phyloP scores from a whole-genome alignment of 306 rosid genomes.

The Quercus robur region DNA sequence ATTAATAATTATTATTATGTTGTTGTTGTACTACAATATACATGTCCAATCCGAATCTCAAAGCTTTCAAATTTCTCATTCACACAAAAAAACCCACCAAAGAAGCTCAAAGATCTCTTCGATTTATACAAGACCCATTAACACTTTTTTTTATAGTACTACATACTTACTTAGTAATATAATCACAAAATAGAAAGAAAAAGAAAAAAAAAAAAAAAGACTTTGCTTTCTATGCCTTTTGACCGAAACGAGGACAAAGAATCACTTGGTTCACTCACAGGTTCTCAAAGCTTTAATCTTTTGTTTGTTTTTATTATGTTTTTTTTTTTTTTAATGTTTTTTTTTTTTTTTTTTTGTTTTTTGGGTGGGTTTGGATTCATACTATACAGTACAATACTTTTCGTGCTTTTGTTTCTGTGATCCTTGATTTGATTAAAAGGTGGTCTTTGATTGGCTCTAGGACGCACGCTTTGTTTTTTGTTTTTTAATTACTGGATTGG shows the following conservation, averaged over 20 bases:
- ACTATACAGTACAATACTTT: neutral
- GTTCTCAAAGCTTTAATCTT: slow-evolving; percentile 37
- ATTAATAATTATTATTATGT: neutral
- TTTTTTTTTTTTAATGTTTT: neutral
- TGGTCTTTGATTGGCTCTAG: slow-evolving; percentile 31
- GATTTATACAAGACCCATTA: slow-evolving; percentile 20
- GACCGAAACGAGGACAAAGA: slow-evolving; percentile 53
- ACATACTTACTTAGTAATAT: neutral
- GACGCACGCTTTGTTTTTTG: slow-evolving; percentile 26
- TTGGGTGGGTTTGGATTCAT: neutral
- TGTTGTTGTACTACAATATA: neutral
- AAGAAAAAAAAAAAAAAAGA: slow-evolving; percentile 17
- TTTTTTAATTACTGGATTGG: slow-evolving; percentile 21
- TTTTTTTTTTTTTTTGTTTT: neutral
- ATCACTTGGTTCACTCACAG: slow-evolving; percentile 44
- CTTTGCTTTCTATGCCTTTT: slow-evolving; percentile 42
- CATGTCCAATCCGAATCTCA: slow-evolving; percentile 40
- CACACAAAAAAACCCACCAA: neutral
- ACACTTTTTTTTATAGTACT: slow-evolving; percentile 23
- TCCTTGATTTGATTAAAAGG: slow-evolving; percentile 38
- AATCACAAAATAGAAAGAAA: slow-evolving; percentile 5
- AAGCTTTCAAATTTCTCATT: slow-evolving; percentile 20
- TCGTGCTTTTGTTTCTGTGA: slow-evolving; percentile 20
- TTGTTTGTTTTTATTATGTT: neutral
- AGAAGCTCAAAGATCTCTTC: neutral